Evolutionary conservation across 257 asterid species (phyloP).

Genomic region (Ligustrum vulgare): DNA sequence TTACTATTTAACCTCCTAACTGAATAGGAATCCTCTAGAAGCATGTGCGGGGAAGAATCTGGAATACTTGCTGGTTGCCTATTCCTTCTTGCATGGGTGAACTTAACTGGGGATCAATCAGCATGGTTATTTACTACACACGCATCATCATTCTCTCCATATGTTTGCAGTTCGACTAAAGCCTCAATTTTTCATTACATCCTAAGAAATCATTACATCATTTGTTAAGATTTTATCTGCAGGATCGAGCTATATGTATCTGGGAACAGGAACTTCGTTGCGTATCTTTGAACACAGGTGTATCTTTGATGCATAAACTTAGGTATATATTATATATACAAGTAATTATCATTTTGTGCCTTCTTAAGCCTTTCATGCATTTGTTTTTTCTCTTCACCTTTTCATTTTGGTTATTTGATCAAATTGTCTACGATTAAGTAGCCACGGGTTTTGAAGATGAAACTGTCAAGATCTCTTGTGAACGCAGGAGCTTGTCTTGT

Average conservation of each 20-base stretch:
- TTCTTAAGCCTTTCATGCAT: neutral
- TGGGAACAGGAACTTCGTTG: conserved; percentile 82
- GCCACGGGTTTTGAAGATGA: neutral
- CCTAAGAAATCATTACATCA: neutral
- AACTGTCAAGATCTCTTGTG: neutral
- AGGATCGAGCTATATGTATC: conserved; percentile 60
- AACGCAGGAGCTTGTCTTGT: neutral
- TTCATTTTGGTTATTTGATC: conserved; percentile 10
- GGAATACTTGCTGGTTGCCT: too few relatives aligned
- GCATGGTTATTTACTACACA: neutral
- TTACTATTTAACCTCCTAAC: too few relatives aligned
- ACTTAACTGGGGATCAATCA: too few relatives aligned
- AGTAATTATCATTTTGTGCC: neutral
- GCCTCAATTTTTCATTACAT: neutral
- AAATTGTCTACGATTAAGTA: neutral
- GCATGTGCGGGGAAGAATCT: too few relatives aligned
- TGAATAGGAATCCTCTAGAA: too few relatives aligned
- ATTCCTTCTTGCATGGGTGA: too few relatives aligned
- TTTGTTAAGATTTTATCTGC: conserved; percentile 20
- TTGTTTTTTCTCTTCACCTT: neutral
- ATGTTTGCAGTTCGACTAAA: neutral
- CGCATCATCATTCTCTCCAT: neutral
- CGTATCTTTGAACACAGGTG: conserved; percentile 74
- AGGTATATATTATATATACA: conserved; percentile 40
- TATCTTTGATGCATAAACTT: conserved; percentile 84